Percentiles rank a stretch among this genome's conserved stretches.
These are phyloP conservation scores for Pezicula carpinea DNA, from an alignment of 2,329 filamentous ascomycete genomes.

Conservation along the genomic window DNA sequence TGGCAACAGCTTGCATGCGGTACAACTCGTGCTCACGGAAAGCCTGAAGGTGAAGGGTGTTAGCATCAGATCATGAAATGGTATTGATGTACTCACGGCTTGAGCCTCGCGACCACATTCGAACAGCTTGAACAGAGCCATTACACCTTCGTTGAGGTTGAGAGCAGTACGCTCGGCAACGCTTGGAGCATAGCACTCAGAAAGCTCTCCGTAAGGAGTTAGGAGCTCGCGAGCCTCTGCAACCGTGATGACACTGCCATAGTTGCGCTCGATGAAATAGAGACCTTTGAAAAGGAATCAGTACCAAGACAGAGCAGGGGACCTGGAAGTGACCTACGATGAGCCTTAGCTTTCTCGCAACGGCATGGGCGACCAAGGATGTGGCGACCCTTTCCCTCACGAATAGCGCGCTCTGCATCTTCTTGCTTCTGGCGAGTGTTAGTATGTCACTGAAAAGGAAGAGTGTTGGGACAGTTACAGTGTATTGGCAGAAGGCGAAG, in stretches of 20 bases:
- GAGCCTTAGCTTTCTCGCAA: conserved; percentile 54
- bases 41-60: conserved; percentile 18
- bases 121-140: conserved; percentile 47
- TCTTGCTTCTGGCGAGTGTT: conserved; percentile 37
- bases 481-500: conserved; percentile 60
- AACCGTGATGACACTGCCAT: conserved; percentile 33
- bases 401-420: conserved; percentile 45
- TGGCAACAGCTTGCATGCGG: conserved; percentile 32
- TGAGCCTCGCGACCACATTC: conserved; percentile 46
- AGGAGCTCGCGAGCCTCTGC: conserved; percentile 42
- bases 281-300: conserved; percentile 33
- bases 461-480: conserved; percentile 37
- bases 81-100: conserved; percentile 34
- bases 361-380: conserved; percentile 55
- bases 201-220: conserved; percentile 38
- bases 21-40: conserved; percentile 24
- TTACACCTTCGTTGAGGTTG: conserved; percentile 30
- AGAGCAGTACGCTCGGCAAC: conserved; percentile 21
- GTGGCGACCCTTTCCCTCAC: conserved; percentile 39
- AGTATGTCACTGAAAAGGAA: conserved; percentile 12
- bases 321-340: conserved; percentile 39
- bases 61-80: conserved; percentile 1
- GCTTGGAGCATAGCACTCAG: conserved; percentile 17
- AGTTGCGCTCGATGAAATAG: conserved; percentile 41
- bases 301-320: background rate